phyloP scores from a whole-genome alignment of 2,329 filamentous ascomycete genomes.

The Sclerotinia spermophila region DNA sequence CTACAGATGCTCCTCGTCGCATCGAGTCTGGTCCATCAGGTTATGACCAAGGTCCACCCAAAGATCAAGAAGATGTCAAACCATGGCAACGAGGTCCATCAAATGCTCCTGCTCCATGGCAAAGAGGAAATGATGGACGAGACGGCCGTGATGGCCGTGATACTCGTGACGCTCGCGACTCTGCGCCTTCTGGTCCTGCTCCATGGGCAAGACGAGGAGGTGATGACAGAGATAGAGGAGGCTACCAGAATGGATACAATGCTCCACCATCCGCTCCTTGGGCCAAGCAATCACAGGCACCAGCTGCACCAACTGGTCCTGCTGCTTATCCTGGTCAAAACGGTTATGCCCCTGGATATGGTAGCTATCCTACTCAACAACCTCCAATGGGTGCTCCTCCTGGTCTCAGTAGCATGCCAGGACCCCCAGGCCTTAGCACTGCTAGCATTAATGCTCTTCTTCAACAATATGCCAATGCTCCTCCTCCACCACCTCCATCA shows the following conservation, averaged over 20 bases:
- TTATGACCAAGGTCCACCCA: conserved; percentile 48
- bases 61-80: conserved; percentile 56
- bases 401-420: conserved; percentile 31
- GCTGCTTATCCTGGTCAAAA: conserved; percentile 41
- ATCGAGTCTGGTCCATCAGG: conserved; percentile 78
- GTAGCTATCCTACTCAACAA: conserved; percentile 40
- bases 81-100: conserved; percentile 88
- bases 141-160: conserved; percentile 31
- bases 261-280: conserved; percentile 50
- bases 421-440: conserved; percentile 47
- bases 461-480: conserved; percentile 53
- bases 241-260: conserved; percentile 46
- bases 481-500: conserved; percentile 53
- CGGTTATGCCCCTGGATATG: conserved; percentile 44
- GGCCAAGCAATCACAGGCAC: conserved; percentile 36
- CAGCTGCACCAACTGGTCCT: conserved; percentile 34
- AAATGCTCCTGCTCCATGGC: conserved; percentile 79
- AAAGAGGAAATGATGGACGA: conserved; percentile 43
- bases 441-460: conserved; percentile 62
- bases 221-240: conserved; percentile 42
- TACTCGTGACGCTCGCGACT: conserved; percentile 40
- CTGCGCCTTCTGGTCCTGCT: conserved; percentile 44
- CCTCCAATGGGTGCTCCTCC: conserved; percentile 45
- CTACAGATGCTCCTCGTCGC: conserved; percentile 63
- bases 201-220: conserved; percentile 61